These are phyloP conservation scores for Zygotorulaspora florentina DNA, from an alignment of 805 yeast genomes.

Conservation along the genomic window DNA sequence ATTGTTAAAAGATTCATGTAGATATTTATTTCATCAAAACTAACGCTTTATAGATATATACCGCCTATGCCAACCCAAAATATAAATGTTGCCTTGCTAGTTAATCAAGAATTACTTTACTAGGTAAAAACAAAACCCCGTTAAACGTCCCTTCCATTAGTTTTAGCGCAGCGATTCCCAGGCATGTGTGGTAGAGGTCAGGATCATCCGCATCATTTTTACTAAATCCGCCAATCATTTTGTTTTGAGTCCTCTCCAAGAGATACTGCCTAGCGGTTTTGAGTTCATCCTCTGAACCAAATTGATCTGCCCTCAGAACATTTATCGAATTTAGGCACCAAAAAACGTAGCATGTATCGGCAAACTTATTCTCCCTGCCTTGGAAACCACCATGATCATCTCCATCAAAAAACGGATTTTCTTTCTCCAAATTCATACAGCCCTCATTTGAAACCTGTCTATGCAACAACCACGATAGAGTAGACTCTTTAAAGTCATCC, in stretches of 20 bases:
- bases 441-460: slow-evolving; percentile 46
- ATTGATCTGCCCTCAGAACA: slow-evolving; percentile 23
- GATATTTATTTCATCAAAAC: background rate
- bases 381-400: slow-evolving; percentile 74
- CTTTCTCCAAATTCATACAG: slow-evolving; percentile 15
- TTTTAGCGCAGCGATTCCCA: slow-evolving; percentile 54
- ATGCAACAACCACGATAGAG: slow-evolving; percentile 57
- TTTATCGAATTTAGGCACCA: slow-evolving; percentile 67
- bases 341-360: slow-evolving; percentile 85
- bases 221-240: slow-evolving; percentile 69
- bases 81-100: slow-evolving; percentile 12
- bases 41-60: background rate
- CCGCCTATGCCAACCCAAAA: background rate
- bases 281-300: slow-evolving; percentile 35
- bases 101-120: background rate
- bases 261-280: slow-evolving; percentile 42
- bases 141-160: slow-evolving; percentile 33
- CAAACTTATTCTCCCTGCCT: slow-evolving; percentile 79
- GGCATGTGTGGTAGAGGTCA: slow-evolving; percentile 64
- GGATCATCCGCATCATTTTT: slow-evolving; percentile 62
- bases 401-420: slow-evolving; percentile 39
- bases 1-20: slow-evolving; percentile 44
- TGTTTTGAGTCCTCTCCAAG: slow-evolving; percentile 53
- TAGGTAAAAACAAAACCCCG: slow-evolving; percentile 32
- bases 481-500: slow-evolving; percentile 33